These are phyloP conservation scores for Dryas drummondii DNA, from an alignment of 306 rosid species.

Conservation along the genomic window DNA sequence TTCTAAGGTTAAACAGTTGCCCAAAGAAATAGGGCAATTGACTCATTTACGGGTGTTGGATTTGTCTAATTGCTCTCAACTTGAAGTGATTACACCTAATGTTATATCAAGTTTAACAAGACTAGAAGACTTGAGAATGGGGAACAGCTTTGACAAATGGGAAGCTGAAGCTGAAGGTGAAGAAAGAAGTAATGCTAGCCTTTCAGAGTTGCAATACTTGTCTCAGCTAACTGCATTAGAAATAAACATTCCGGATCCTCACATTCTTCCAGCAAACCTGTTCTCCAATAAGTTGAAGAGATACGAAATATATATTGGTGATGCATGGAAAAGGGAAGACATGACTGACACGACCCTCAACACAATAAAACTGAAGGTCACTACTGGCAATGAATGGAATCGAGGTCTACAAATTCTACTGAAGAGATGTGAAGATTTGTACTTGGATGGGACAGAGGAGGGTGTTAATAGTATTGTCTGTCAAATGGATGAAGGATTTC, in stretches of 20 bases:
- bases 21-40: constrained; percentile 30
- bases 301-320: constrained; percentile 40
- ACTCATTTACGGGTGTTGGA: constrained; percentile 36
- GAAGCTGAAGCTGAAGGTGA: neutral
- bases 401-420: constrained; percentile 32
- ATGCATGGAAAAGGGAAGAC: neutral
- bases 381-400: constrained; percentile 23
- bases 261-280: constrained; percentile 19
- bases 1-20: constrained; percentile 31
- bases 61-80: constrained; percentile 35
- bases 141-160: constrained; percentile 34
- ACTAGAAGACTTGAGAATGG: constrained; percentile 45
- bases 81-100: constrained; percentile 28
- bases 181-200: constrained; percentile 12
- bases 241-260: constrained; percentile 22
- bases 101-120: constrained; percentile 29
- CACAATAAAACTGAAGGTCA: constrained; percentile 26
- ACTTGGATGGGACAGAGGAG: constrained; percentile 33
- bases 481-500: constrained; percentile 38
- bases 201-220: constrained; percentile 33
- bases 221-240: constrained; percentile 26
- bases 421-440: constrained; percentile 35
- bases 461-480: constrained; percentile 29
- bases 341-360: neutral
- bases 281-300: constrained; percentile 19